Base-by-base conservation (phyloP, 2,329 filamentous ascomycete species). In the Plenodomus tracheiphilus region DNA sequence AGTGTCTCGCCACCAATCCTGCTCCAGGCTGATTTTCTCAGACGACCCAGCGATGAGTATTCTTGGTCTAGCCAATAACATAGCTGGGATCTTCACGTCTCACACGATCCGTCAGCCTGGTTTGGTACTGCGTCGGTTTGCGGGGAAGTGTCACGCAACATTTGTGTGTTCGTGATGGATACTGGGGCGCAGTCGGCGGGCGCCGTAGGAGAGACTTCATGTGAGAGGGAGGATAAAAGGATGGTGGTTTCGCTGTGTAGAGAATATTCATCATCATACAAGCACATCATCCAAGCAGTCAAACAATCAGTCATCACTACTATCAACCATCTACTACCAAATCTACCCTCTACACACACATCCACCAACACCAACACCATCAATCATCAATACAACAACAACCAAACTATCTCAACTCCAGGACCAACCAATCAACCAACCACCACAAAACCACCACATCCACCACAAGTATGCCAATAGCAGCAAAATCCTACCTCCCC, bases 401-500 rank as follows among this genome's bases (percentile, higher is more conserved):
- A 32, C 28, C 13, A 10, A 32, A 32, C 2, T 43, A n/a, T n/a
- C n/a, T n/a, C 13, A 18, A 42, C 32, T 8, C 38, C 35, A 39
- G 28, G 22, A 43, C 18, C 35, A 13, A 37, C 6, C 18, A 6
- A 20, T 22, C 22, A 34, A 13, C 10, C 38, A 46, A 8, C 38
- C 18, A 18, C 10, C 30, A 32, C 36, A 38, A 46, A 21, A 43
- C 28, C 22, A 25, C 17, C 20, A 43, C 30, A 34, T 39, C 16
- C 18, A 37, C 40, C 36, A 69, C 22, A 41, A n/a, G n/a, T n/a
- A 72, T 72, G 69, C 68, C 69, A 20, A 58, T 47, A 41, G 44
- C 52, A 39, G 41, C 68, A 5, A 68, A 69, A 46, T 69, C 68
- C 13, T 70, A 65, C 51, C 59, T 62, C 52, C 67, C 68, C 21